phyloP scores from a whole-genome alignment of 2,329 filamentous ascomycete genomes.

The Emmonsia crescens region DNA sequence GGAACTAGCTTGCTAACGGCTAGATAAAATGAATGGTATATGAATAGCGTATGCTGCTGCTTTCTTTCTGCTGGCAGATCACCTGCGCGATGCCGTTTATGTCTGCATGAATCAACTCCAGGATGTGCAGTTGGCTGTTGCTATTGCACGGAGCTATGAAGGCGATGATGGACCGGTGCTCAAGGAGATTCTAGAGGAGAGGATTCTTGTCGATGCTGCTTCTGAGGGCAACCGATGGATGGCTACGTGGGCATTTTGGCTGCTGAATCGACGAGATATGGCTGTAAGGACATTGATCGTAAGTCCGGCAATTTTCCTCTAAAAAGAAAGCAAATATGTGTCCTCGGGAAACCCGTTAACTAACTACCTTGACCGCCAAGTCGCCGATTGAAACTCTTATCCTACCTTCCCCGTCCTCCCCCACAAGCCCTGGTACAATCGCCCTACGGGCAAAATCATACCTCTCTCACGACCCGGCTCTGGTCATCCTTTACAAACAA shows the following conservation, averaged over 20 bases:
- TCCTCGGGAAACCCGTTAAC: slow-evolving; percentile 2
- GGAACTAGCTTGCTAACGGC: slow-evolving; percentile 7
- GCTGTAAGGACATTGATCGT: slow-evolving; percentile 75
- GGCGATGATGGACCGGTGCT: slow-evolving; percentile 70
- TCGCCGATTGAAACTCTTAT: slow-evolving; percentile 68
- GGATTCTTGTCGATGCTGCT: slow-evolving; percentile 65
- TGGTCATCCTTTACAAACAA: slow-evolving; percentile 78
- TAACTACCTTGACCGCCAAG: slow-evolving; percentile 33
- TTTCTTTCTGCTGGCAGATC: slow-evolving; percentile 86
- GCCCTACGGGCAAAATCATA: slow-evolving; percentile 68
- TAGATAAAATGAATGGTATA: neutral
- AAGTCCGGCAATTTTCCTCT: slow-evolving; percentile 24
- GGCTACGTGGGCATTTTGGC: slow-evolving; percentile 91
- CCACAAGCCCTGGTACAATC: slow-evolving; percentile 50
- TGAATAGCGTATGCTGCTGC: slow-evolving; percentile 75
- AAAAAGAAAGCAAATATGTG: slow-evolving; percentile 4
- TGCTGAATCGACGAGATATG: slow-evolving; percentile 70
- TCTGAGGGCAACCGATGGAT: slow-evolving; percentile 84
- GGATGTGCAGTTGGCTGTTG: slow-evolving; percentile 81
- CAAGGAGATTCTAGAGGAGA: slow-evolving; percentile 63
- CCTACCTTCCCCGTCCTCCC: slow-evolving; percentile 14
- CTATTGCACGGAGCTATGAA: slow-evolving; percentile 77
- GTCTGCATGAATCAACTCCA: slow-evolving; percentile 79
- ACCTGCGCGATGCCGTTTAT: slow-evolving; percentile 71
- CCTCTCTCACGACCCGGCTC: slow-evolving; percentile 78